Percentiles rank a stretch among this genome's conserved stretches.
Evolutionary conservation across 352 stramenopile genomes (phyloP).

Genomic region (Phytopythium ostracodes): DNA sequence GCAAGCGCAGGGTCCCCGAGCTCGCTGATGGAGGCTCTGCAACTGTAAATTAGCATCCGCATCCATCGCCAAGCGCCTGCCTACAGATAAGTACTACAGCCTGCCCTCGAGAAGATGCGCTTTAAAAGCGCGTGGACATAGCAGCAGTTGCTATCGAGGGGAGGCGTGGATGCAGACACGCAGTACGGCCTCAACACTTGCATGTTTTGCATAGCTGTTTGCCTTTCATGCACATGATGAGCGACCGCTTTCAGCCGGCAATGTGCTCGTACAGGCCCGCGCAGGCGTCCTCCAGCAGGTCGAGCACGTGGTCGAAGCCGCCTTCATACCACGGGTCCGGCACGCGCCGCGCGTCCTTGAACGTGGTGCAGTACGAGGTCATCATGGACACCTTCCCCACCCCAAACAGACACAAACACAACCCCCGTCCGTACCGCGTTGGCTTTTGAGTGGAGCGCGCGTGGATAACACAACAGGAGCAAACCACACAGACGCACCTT

Average conservation of each 20-base stretch:
- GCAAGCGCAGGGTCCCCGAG: background rate
- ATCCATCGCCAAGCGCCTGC: background rate
- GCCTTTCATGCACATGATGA: background rate
- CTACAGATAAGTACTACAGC: background rate
- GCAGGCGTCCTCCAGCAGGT: slow-evolving; percentile 87
- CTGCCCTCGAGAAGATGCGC: too few species aligned
- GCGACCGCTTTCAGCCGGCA: background rate
- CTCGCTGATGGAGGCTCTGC: background rate
- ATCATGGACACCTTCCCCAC: slow-evolving; percentile 83
- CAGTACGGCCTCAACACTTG: background rate
- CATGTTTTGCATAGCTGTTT: background rate
- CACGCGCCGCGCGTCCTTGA: slow-evolving; percentile 53
- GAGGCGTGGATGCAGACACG: too few species aligned
- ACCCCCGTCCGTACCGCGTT: slow-evolving; percentile 6
- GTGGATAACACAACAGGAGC: background rate
- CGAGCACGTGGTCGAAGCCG: slow-evolving; percentile 88
- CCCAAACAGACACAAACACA: slow-evolving; percentile 1
- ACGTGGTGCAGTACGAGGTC: slow-evolving; percentile 75
- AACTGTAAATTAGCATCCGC: background rate
- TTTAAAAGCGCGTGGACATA: too few species aligned
- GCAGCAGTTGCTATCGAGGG: background rate
- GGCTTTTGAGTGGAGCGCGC: background rate
- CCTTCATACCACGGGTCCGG: slow-evolving; percentile 86
- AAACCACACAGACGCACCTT: slow-evolving; percentile 29
- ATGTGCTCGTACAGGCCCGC: slow-evolving; percentile 69